Conservation (phyloP, 1,284 basidiomycete species). For the Irpex sp. region DNA sequence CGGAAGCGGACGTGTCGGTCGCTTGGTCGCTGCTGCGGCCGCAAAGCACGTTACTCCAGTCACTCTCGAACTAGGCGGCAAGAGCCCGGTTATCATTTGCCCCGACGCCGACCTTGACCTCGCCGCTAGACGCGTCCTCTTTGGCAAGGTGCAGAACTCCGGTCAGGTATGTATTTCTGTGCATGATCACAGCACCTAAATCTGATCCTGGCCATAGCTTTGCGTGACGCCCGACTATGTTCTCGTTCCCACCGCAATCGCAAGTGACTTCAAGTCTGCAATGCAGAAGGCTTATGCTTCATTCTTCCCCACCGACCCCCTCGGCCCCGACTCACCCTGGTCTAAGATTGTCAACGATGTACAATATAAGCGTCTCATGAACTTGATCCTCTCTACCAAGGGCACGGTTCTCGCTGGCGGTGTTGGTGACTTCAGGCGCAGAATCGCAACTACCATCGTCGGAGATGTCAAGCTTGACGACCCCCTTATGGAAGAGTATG, state of each 20-base stretch:
- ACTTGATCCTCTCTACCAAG: conserved; percentile 47
- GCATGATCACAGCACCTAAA: background rate
- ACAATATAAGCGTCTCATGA: conserved; percentile 50
- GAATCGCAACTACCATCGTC: conserved; percentile 47
- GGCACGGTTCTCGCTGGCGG: conserved; percentile 58
- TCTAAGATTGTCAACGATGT: conserved; percentile 43
- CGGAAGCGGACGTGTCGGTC: conserved; percentile 67
- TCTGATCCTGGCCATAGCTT: conserved; percentile 30
- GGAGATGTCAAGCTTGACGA: conserved; percentile 45
- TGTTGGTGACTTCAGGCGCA: conserved; percentile 33
- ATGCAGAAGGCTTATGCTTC: conserved; percentile 37
- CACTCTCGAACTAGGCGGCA: conserved; percentile 81
- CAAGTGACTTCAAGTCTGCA: conserved; percentile 50
- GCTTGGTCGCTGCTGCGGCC: conserved; percentile 76
- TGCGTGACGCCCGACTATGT: conserved; percentile 68
- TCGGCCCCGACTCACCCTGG: conserved; percentile 34
- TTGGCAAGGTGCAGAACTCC: conserved; percentile 75
- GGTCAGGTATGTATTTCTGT: conserved; percentile 51
- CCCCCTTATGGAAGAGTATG: conserved; percentile 51
- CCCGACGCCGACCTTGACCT: conserved; percentile 56
- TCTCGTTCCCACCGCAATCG: conserved; percentile 44
- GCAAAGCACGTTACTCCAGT: conserved; percentile 81
- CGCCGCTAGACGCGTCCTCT: conserved; percentile 64
- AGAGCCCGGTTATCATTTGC: conserved; percentile 82
- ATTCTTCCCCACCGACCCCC: conserved; percentile 38